phyloP scores from a whole-genome alignment of 306 rosid species.

The Begonia masoniana region DNA sequence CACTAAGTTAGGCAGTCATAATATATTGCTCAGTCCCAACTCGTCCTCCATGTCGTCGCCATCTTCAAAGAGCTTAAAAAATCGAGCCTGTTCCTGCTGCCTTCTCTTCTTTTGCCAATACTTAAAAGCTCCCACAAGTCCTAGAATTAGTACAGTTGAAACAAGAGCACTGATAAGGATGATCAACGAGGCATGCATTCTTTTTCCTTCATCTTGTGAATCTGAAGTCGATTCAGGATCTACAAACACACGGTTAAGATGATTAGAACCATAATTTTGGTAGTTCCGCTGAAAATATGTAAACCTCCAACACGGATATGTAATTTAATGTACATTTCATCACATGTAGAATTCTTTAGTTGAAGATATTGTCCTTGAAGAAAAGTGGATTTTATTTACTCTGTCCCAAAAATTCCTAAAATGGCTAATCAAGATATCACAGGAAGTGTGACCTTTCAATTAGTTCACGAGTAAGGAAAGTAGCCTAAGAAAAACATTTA shows the following conservation, averaged over 20 bases:
- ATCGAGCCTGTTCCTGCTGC: slow-evolving; percentile 64
- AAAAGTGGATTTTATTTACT: too few species aligned
- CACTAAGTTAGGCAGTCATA: slow-evolving; percentile 19
- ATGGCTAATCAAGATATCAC: too few species aligned
- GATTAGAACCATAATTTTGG: slow-evolving; percentile 4
- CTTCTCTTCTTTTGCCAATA: slow-evolving; percentile 71
- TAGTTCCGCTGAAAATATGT: too few species aligned
- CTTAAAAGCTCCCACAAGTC: slow-evolving; percentile 36
- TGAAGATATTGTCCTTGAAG: too few species aligned
- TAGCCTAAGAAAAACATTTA: too few species aligned
- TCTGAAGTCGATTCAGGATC: slow-evolving; percentile 28
- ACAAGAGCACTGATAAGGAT: slow-evolving; percentile 30
- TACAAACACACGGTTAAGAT: slow-evolving; percentile 15
- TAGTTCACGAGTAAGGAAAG: too few species aligned
- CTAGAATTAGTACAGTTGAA: slow-evolving; percentile 19
- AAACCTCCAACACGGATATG: too few species aligned
- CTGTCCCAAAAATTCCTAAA: too few species aligned
- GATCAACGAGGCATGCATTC: slow-evolving; percentile 28
- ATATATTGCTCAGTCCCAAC: slow-evolving; percentile 37
- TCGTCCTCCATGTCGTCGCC: slow-evolving; percentile 64
- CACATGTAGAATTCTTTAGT: too few species aligned
- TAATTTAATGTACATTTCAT: too few species aligned
- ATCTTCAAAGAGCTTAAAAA: slow-evolving; percentile 62
- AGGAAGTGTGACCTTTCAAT: too few species aligned
- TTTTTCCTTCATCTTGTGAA: slow-evolving; percentile 18